Base-by-base conservation (phyloP, 176 grass and related monocot species). In the Musa acuminata region DNA sequence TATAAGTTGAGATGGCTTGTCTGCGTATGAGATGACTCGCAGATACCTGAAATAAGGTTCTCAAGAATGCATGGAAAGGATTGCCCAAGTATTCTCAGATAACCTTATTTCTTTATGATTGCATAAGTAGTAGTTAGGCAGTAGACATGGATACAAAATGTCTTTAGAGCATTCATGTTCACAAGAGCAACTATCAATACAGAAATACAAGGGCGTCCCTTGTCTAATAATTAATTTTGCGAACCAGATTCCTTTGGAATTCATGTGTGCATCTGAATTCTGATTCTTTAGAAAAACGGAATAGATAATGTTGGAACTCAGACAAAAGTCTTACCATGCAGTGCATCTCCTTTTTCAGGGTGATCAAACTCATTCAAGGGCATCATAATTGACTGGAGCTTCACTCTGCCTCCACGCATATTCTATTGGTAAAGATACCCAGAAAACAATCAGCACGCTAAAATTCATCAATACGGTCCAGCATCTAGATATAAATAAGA, bases 361-460 rank as follows among this genome's bases (percentile, higher is more conserved):
- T 80, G 78, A 80, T 80, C 78, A 80, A 72, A 80, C 55, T 73
- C 78, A 43, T 21, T 73, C 49, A 73, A 52, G 55, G 78, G 69
- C 29, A 35, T 27, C 21, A 80, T 2, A 26, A 80, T 72, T 5
- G 68, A 24, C 49, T 53, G 68, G 43, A 80, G 78, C 57, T 73
- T 80, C 68, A 80, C 69, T 80, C 55, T 72, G 13, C 69, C 78
- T 80, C 68, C 78, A 29, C 78, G 54, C 51, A 64, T 80, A 49
- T 80, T 80, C 78, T 80, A 53, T 70, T 69, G 49, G 8, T 17
- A 27, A 10, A 0, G 12, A 0, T 13, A 53, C 0, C 27, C 19
- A 2, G 52, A 80, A 21, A 54, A 13, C 55, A 55, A 74, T 64
- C 19, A 77, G 73, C 49, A 75, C 49, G 19, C 11, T 55, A 50